Percentiles rank a stretch among this genome's conserved stretches.
phyloP scores from a whole-genome alignment of 2,329 filamentous ascomycete species.

The Coniella vitis region DNA sequence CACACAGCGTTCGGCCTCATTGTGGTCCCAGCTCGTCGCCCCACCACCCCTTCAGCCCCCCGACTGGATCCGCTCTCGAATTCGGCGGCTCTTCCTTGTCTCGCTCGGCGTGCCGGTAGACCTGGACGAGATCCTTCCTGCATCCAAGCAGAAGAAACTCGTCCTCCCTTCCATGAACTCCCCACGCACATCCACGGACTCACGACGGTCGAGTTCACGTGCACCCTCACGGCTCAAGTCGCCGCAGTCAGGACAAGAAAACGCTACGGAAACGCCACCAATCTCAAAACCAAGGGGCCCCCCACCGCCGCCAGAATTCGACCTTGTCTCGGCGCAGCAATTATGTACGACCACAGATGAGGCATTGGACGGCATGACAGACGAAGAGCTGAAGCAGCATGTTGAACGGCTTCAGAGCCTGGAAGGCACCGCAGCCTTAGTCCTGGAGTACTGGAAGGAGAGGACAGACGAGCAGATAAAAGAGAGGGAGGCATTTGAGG shows the following conservation, averaged over 20 bases:
- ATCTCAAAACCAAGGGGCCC: slow-evolving; percentile 32
- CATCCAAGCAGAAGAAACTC: slow-evolving; percentile 96
- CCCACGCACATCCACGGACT: slow-evolving; percentile 49
- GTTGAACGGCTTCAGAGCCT: slow-evolving; percentile 61
- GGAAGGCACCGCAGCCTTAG: slow-evolving; percentile 64
- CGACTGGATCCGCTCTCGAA: slow-evolving; percentile 95
- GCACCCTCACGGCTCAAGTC: slow-evolving; percentile 21
- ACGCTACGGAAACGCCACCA: slow-evolving; percentile 37
- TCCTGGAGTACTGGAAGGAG: slow-evolving; percentile 84
- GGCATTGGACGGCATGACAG: slow-evolving; percentile 71
- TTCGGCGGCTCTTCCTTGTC: slow-evolving; percentile 88
- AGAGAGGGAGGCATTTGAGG: slow-evolving; percentile 90
- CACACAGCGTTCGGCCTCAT: slow-evolving; percentile 77
- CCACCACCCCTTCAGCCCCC: slow-evolving; percentile 91
- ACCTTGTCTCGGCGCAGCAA: slow-evolving; percentile 70
- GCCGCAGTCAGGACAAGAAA: slow-evolving; percentile 36
- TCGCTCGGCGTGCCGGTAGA: slow-evolving; percentile 94
- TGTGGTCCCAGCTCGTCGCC: slow-evolving; percentile 95
- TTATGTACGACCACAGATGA: slow-evolving; percentile 79
- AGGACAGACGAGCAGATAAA: slow-evolving; percentile 78
- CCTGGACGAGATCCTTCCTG: slow-evolving; percentile 92
- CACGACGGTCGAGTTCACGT: slow-evolving; percentile 36
- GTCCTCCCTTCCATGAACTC: slow-evolving; percentile 75
- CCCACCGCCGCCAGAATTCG: slow-evolving; percentile 66
- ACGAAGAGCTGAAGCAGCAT: slow-evolving; percentile 68